Conservation (phyloP, 805 yeast species). For the Kodamaea sagamina region DNA sequence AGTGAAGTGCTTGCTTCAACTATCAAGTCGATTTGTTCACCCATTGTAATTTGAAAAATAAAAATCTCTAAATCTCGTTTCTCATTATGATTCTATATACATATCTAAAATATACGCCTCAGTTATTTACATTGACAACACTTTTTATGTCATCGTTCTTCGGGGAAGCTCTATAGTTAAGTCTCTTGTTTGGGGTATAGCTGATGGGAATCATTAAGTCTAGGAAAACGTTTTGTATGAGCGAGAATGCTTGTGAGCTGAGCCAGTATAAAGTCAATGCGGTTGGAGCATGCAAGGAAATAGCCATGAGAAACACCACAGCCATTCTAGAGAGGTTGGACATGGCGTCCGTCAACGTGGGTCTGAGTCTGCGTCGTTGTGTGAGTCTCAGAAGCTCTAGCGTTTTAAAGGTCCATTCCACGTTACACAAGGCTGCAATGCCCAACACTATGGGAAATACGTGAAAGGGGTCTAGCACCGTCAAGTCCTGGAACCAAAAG, state of each 20-base stretch:
- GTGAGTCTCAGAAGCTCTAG: conserved; percentile 50
- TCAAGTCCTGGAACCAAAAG: conserved; percentile 61
- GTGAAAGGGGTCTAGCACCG: conserved; percentile 60
- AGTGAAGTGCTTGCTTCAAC: conserved; percentile 24
- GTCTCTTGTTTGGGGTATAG: conserved; percentile 46
- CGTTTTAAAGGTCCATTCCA: conserved; percentile 80
- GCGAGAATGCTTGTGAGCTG: conserved; percentile 76
- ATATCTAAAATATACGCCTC: neutral
- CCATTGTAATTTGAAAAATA: neutral
- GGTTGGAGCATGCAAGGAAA: conserved; percentile 83
- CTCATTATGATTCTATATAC: conserved; percentile 3
- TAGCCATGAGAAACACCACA: conserved; percentile 76
- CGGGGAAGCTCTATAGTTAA: conserved; percentile 21
- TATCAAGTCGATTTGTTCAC: conserved; percentile 3
- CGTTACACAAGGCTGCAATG: conserved; percentile 66
- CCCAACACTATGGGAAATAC: conserved; percentile 75
- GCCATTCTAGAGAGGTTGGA: conserved; percentile 73
- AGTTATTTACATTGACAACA: conserved; percentile 10
- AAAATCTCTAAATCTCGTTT: neutral
- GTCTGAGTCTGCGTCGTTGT: conserved; percentile 48
- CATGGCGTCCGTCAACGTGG: conserved; percentile 62
- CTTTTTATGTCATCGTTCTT: conserved; percentile 9
- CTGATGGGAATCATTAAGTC: conserved; percentile 65
- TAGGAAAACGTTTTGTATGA: conserved; percentile 70
- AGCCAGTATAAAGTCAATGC: conserved; percentile 89